Conservation (phyloP, 2,329 filamentous ascomycete species). For the Xylaria arbuscula region DNA sequence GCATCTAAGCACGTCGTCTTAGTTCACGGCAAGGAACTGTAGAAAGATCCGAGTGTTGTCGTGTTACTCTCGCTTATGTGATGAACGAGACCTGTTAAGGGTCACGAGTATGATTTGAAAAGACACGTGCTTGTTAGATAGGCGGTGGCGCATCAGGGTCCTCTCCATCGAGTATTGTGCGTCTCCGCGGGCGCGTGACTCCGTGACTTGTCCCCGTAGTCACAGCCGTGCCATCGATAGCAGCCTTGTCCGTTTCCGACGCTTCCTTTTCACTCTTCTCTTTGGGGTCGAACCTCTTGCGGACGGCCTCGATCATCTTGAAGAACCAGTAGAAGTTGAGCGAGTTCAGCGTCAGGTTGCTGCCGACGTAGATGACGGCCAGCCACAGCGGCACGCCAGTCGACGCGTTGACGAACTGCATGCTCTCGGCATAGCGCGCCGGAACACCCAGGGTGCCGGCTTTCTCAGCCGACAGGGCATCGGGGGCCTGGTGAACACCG, state of each 20-base stretch:
- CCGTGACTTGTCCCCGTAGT: conserved; percentile 49
- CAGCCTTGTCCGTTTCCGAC: conserved; percentile 47
- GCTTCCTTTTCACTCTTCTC: conserved; percentile 51
- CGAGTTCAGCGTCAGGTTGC: conserved; percentile 77
- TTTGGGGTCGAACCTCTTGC: conserved; percentile 75
- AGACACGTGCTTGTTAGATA: conserved; percentile 38
- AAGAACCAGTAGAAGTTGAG: conserved; percentile 88
- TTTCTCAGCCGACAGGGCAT: conserved; percentile 49
- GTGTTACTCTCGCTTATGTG: conserved; percentile 10
- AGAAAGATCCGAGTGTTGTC: neutral
- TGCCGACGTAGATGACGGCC: conserved; percentile 72
- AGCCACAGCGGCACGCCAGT: conserved; percentile 76
- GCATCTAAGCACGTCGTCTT: neutral
- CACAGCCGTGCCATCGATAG: conserved; percentile 41
- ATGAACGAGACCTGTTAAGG: conserved; percentile 1
- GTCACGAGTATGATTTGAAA: neutral
- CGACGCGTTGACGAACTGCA: conserved; percentile 61
- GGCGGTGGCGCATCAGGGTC: conserved; percentile 49
- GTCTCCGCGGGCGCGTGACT: conserved; percentile 43
- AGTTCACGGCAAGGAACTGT: neutral
- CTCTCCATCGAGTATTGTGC: conserved; percentile 50
- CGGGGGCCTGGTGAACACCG: conserved; percentile 61
- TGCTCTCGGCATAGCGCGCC: conserved; percentile 55
- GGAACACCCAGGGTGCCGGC: conserved; percentile 51
- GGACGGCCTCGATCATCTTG: conserved; percentile 85